A percentile compares a stretch with the other conserved stretches of the same genome.
These are phyloP conservation scores for Hyaloperonospora arabidopsidis DNA, from an alignment of 352 stramenopile species.

Conservation along the genomic window DNA sequence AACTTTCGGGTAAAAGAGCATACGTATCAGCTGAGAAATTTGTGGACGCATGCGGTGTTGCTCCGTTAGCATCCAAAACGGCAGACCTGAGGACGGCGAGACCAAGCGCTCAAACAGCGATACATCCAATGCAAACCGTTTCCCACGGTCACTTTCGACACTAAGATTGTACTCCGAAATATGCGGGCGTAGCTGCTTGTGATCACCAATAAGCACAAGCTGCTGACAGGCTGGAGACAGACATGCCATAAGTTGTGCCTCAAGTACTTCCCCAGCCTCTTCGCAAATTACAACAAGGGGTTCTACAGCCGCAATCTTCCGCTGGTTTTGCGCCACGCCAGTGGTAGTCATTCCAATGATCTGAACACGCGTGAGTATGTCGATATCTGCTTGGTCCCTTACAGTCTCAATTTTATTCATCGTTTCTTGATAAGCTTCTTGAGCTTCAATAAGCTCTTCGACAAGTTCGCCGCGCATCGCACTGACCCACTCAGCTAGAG, in stretches of 20 bases:
- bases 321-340: slow-evolving; percentile 61
- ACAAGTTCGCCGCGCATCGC: slow-evolving; percentile 11
- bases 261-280: slow-evolving; percentile 83
- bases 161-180: slow-evolving; percentile 68
- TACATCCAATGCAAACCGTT: slow-evolving; percentile 61
- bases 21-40: slow-evolving; percentile 70
- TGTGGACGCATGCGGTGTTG: slow-evolving; percentile 76
- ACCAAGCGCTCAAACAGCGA: slow-evolving; percentile 83
- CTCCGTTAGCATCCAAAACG: slow-evolving; percentile 47
- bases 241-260: slow-evolving; percentile 56
- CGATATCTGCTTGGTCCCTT: slow-evolving; percentile 23
- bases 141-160: slow-evolving; percentile 37
- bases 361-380: slow-evolving; percentile 25
- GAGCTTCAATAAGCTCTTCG: slow-evolving; percentile 24
- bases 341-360: slow-evolving; percentile 84
- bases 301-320: slow-evolving; percentile 48
- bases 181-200: slow-evolving; percentile 77
- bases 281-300: slow-evolving; percentile 78
- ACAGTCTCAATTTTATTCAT: slow-evolving; percentile 30
- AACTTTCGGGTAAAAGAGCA: slow-evolving; percentile 56
- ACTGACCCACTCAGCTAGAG: slow-evolving; percentile 22
- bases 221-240: slow-evolving; percentile 62
- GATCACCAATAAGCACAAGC: slow-evolving; percentile 84
- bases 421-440: slow-evolving; percentile 23
- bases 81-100: slow-evolving; percentile 9